Conservation (phyloP, 2,329 filamentous ascomycete genomes). For the Leptographium flavum region DNA sequence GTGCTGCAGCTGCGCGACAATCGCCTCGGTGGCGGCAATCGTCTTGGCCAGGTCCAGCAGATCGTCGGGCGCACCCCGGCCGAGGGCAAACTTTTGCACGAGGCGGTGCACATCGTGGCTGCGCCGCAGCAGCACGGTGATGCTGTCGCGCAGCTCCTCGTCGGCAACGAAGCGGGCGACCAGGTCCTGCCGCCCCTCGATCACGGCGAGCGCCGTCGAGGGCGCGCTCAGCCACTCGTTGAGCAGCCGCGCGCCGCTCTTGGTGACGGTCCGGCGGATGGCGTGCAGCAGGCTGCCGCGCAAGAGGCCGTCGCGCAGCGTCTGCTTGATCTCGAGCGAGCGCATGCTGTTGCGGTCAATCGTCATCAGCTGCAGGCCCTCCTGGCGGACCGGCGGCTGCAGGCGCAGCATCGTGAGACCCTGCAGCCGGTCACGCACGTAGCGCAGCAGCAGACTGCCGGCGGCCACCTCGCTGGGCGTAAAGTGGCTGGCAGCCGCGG, state of each 20-base stretch:
- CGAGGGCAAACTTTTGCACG: constrained; percentile 86
- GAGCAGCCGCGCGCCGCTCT: constrained; percentile 73
- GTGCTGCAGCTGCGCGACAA: constrained; percentile 33
- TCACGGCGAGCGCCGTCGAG: constrained; percentile 70
- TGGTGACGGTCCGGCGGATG: constrained; percentile 80
- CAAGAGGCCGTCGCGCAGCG: constrained; percentile 63
- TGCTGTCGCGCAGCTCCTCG: constrained; percentile 52
- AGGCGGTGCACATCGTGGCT: constrained; percentile 80
- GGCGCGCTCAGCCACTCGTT: constrained; percentile 74
- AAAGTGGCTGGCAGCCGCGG: constrained; percentile 40
- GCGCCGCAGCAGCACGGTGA: constrained; percentile 53
- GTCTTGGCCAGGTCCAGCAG: constrained; percentile 72
- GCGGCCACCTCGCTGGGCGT: constrained; percentile 57
- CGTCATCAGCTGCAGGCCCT: constrained; percentile 63
- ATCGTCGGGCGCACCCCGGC: constrained; percentile 84
- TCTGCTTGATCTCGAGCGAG: constrained; percentile 77
- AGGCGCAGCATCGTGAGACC: constrained; percentile 68
- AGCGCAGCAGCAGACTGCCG: constrained; percentile 68
- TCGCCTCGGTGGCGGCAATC: constrained; percentile 56
- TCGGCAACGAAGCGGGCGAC: constrained; percentile 61
- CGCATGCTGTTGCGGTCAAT: constrained; percentile 88
- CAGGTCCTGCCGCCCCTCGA: constrained; percentile 67
- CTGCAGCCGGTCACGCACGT: constrained; percentile 66
- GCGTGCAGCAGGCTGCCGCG: constrained; percentile 81
- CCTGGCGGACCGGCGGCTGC: constrained; percentile 64